phyloP scores from a whole-genome alignment of 1,139 yeast genomes.

The Scheffersomyces insectosa region DNA sequence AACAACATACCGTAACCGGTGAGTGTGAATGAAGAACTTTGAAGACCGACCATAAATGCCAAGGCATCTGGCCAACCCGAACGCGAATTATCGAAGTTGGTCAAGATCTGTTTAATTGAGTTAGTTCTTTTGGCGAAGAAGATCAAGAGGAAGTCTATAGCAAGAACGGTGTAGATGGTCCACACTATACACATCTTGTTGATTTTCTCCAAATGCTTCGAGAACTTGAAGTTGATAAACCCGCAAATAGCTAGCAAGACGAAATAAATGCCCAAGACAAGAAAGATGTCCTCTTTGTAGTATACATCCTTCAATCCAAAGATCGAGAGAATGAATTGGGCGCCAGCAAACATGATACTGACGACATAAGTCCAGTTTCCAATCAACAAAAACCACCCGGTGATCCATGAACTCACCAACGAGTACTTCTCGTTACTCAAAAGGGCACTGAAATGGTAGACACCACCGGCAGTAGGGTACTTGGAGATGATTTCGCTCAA shows the following conservation, averaged over 20 bases:
- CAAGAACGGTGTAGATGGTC: constrained; percentile 71
- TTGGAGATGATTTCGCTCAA: constrained; percentile 72
- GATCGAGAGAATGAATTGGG: constrained; percentile 67
- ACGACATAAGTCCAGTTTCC: constrained; percentile 80
- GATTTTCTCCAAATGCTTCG: constrained; percentile 59
- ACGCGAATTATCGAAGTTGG: constrained; percentile 68
- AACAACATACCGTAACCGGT: constrained; percentile 85
- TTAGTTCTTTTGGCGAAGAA: constrained; percentile 63
- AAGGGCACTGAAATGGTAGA: constrained; percentile 74
- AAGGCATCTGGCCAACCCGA: constrained; percentile 71
- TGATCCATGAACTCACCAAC: constrained; percentile 63
- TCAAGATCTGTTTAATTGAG: constrained; percentile 57
- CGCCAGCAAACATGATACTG: constrained; percentile 71
- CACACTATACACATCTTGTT: constrained; percentile 69
- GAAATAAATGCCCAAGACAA: constrained; percentile 59
- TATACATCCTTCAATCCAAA: constrained; percentile 60
- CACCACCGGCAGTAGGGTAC: constrained; percentile 74
- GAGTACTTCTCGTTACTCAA: constrained; percentile 60
- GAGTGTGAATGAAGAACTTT: constrained; percentile 74
- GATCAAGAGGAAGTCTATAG: constrained; percentile 62
- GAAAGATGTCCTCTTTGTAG: constrained; percentile 55
- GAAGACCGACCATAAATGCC: constrained; percentile 74
- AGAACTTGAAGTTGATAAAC: constrained; percentile 59
- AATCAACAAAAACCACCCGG: constrained; percentile 71
- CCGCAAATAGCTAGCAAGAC: constrained; percentile 59